These are phyloP conservation scores for Debaryomyces tyrocola DNA, from an alignment of 805 yeast species.

Conservation along the genomic window DNA sequence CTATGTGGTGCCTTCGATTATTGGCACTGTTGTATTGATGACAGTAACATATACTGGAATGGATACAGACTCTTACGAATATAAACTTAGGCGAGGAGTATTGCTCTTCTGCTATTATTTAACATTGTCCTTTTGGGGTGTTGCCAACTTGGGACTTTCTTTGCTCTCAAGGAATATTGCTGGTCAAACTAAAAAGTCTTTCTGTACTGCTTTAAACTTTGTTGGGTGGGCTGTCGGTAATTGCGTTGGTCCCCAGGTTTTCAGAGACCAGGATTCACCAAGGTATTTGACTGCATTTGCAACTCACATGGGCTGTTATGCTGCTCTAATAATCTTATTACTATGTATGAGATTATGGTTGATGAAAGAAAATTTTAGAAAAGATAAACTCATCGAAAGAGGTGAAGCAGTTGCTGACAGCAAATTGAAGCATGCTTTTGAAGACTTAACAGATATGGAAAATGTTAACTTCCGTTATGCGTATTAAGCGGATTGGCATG, in stretches of 20 bases:
- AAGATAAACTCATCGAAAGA: conserved; percentile 9
- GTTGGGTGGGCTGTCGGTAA: conserved; percentile 57
- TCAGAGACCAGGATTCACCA: conserved; percentile 44
- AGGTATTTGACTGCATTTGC: conserved; percentile 18
- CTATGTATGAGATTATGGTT: conserved; percentile 12
- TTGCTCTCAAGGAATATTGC: conserved; percentile 45
- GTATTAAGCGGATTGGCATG: no score
- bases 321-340: conserved; percentile 16
- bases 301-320: conserved; percentile 15
- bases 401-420: no score
- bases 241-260: conserved; percentile 55
- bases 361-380: conserved; percentile 13
- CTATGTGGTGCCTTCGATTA: conserved; percentile 20
- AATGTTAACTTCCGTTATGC: conserved; percentile 48
- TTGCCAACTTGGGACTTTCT: conserved; percentile 19
- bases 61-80: neutral
- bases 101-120: conserved; percentile 25
- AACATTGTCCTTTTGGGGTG: conserved; percentile 27
- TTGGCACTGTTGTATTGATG: conserved; percentile 22
- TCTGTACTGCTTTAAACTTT: conserved; percentile 45
- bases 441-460: conserved; percentile 54
- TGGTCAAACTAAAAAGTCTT: conserved; percentile 57
- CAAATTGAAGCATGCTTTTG: conserved; percentile 44
- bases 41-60: conserved; percentile 8
- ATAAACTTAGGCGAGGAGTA: conserved; percentile 27